A percentile compares a stretch with the other conserved stretches of the same genome.
These are phyloP conservation scores for Hagleromyces aurorensis DNA, from an alignment of 805 yeast genomes.

Conservation along the genomic window DNA sequence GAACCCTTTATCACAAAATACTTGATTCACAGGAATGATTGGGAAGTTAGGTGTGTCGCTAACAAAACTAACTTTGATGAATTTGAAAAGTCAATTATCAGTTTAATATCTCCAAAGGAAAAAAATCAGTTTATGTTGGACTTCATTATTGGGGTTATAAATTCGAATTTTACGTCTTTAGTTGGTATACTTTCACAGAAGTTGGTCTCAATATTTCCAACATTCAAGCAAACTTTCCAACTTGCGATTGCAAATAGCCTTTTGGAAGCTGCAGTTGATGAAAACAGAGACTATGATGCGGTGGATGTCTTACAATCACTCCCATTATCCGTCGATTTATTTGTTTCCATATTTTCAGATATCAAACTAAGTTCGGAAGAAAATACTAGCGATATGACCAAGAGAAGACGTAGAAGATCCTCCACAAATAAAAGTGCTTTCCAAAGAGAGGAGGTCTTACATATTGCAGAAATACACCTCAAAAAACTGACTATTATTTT, in stretches of 20 bases:
- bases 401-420: constrained; percentile 72
- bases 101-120: constrained; percentile 57
- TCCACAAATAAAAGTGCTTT: constrained; percentile 71
- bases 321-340: constrained; percentile 45
- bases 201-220: constrained; percentile 46
- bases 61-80: constrained; percentile 44
- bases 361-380: constrained; percentile 47
- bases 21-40: constrained; percentile 37
- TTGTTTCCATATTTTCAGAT: constrained; percentile 50
- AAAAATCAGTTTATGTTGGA: constrained; percentile 47
- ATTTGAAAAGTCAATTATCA: constrained; percentile 52
- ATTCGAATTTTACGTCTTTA: constrained; percentile 36
- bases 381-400: constrained; percentile 41
- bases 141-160: constrained; percentile 50
- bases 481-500: constrained; percentile 69
- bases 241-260: constrained; percentile 50
- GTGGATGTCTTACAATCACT: constrained; percentile 47
- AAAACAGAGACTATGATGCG: constrained; percentile 42
- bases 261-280: constrained; percentile 45
- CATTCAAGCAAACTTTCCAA: constrained; percentile 51
- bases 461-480: constrained; percentile 70
- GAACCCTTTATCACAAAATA: constrained; percentile 40
- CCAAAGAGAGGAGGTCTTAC: constrained; percentile 57
- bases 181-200: constrained; percentile 44
- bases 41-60: constrained; percentile 37